Conservation (phyloP, 306 rosid species). For the Trifolium fragiferum region DNA sequence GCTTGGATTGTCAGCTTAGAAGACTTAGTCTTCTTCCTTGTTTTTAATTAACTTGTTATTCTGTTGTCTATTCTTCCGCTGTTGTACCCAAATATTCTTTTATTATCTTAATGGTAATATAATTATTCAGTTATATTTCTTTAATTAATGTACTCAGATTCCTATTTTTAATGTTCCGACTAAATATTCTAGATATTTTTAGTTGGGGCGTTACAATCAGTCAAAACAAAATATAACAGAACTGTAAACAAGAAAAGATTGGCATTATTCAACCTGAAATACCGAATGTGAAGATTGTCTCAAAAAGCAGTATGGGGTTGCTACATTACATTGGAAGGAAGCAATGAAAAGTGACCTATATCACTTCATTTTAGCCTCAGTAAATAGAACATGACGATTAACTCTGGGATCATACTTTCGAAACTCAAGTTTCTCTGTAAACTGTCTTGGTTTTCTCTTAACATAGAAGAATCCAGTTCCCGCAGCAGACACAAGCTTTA, state of each 20-base stretch:
- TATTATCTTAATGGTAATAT: too few relatives aligned
- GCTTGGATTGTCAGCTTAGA: too few relatives aligned
- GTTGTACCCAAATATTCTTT: too few relatives aligned
- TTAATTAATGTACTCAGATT: too few relatives aligned
- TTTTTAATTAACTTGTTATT: too few relatives aligned
- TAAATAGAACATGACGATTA: conserved; percentile 86
- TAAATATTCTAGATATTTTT: too few relatives aligned
- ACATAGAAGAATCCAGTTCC: conserved; percentile 97
- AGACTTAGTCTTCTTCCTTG: too few relatives aligned
- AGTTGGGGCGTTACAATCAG: too few relatives aligned
- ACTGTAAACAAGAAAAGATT: not conserved
- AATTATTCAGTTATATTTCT: too few relatives aligned
- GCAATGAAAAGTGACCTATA: conserved; percentile 31
- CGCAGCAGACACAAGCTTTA: conserved; percentile 86
- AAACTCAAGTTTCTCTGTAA: conserved; percentile 86
- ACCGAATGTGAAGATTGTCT: not conserved
- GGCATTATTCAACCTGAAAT: conserved; percentile 13
- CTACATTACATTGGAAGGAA: conserved; percentile 8
- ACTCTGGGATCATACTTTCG: conserved; percentile 87
- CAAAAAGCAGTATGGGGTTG: not conserved
- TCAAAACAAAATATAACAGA: not conserved
- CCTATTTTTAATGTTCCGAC: too few relatives aligned
- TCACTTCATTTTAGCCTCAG: conserved; percentile 97
- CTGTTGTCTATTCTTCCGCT: too few relatives aligned
- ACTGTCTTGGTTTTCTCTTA: conserved; percentile 83